Base-by-base conservation (phyloP, 108 stramenopile species). In the Hondaea fermentalgiana region DNA sequence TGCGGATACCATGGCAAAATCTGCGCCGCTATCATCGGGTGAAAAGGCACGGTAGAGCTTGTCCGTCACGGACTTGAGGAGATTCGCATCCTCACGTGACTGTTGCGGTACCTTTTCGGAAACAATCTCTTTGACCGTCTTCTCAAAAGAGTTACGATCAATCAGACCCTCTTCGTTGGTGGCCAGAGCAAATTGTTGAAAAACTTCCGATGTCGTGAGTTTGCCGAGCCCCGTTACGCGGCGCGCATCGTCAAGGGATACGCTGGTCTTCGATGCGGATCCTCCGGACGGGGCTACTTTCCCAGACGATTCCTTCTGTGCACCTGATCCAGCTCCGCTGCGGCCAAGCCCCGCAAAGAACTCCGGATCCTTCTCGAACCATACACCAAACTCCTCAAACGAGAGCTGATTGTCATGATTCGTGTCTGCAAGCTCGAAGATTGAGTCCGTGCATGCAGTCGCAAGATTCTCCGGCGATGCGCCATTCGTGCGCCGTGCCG, bases 331-430 rank as follows among this genome's bases (percentile, higher is more conserved):
- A 23, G 21, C n/a, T n/a, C 59, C n/a, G 59, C n/a, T 59, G 21
- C n/a, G 19, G 59, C 59, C 64, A 17, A 69, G 64, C 14, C 25
- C 76, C 45, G 19, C 76, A 83, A 28, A 21, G 51, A 53, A 21
- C 28, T 53, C 51, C 3, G 76, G 49, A 3, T 47, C n/a, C 76
- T 12, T 25, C 4, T 53, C 76, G 3, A 83, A 83, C 49, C 76
- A 72, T 4, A 21, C 28, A 71, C n/a, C 43, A 8, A 90, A 60
- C 87, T 90, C 72, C 44, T 76, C 59, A 29, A 49, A 29, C 5
- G 89, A 90, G n/a, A 90, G 87, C 28, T 69, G 59, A 0, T 72
- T 58, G 89, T 90, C 89, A 21, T 45, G 45, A 60, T 90, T 87
- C 23, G 44, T 47, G 60, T 90, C 89, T 1, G 59, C 87, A 2